Conservation (phyloP, 805 yeast genomes). For the Lipomyces starkeyi region DNA sequence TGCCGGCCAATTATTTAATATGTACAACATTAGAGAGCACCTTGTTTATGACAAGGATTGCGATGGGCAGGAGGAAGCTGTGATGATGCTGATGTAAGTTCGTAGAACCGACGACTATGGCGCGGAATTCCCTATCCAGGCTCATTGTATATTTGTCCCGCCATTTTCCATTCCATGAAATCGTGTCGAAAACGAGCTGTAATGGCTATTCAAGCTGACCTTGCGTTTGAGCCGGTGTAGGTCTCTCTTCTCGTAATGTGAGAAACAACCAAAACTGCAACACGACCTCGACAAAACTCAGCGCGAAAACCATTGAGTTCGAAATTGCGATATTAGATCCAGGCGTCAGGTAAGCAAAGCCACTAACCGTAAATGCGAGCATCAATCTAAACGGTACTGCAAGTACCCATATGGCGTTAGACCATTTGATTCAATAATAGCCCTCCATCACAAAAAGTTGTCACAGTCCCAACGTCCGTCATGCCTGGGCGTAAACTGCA, state of each 20-base stretch:
- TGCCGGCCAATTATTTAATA: no score
- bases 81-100: no score
- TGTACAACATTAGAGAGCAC: no score
- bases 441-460: background rate
- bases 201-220: background rate
- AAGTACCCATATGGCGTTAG: background rate
- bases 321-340: constrained; percentile 29
- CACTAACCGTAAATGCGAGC: constrained; percentile 33
- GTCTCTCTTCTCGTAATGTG: constrained; percentile 37
- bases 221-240: background rate
- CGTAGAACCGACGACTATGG: no score
- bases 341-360: constrained; percentile 29
- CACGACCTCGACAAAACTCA: constrained; percentile 36
- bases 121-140: no score
- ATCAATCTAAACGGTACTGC: constrained; percentile 37
- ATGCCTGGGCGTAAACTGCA: background rate
- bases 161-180: background rate
- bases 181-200: background rate
- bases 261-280: constrained; percentile 37
- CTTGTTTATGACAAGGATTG: no score
- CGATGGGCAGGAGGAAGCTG: no score
- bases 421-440: constrained; percentile 19
- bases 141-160: background rate
- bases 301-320: constrained; percentile 34
- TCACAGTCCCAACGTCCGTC: background rate